Evolutionary conservation across 1,284 basidiomycete species (phyloP).

Genomic region (Cronartium ribicola): DNA sequence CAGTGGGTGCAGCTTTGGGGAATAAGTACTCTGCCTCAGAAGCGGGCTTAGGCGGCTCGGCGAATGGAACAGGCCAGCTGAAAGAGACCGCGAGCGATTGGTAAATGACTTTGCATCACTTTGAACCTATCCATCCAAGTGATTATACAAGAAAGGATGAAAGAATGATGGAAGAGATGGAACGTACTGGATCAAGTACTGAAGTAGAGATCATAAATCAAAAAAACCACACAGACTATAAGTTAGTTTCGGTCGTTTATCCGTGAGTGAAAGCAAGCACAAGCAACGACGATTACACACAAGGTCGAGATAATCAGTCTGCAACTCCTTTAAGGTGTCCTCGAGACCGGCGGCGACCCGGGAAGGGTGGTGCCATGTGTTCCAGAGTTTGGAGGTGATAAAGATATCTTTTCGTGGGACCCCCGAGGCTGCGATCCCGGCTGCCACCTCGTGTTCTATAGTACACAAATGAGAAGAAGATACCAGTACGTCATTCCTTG

Average conservation of each 20-base stretch:
- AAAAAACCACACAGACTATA: background rate
- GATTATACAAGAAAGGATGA: background rate
- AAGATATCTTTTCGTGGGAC: slow-evolving; percentile 56
- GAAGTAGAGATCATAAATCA: background rate
- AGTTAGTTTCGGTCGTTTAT: background rate
- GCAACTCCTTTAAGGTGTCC: slow-evolving; percentile 53
- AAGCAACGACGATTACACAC: slow-evolving; percentile 36
- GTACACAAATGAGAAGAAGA: background rate
- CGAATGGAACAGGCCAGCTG: slow-evolving; percentile 50
- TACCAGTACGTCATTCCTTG: background rate
- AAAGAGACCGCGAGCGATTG: background rate
- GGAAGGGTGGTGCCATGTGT: slow-evolving; percentile 50
- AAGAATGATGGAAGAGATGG: background rate
- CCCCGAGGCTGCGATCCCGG: slow-evolving; percentile 54
- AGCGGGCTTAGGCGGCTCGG: slow-evolving; percentile 16
- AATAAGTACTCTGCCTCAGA: slow-evolving; percentile 45
- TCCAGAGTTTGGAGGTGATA: slow-evolving; percentile 54
- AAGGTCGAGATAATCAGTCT: slow-evolving; percentile 53
- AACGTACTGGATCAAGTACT: slow-evolving; percentile 19
- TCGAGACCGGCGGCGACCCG: slow-evolving; percentile 52
- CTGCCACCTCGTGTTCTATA: slow-evolving; percentile 54
- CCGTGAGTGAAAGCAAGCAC: background rate
- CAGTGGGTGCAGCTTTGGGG: slow-evolving; percentile 45
- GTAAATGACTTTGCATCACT: background rate
- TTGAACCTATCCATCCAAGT: background rate